phyloP scores from a whole-genome alignment of 1,284 basidiomycete species.

The Moniliophthora roreri region DNA sequence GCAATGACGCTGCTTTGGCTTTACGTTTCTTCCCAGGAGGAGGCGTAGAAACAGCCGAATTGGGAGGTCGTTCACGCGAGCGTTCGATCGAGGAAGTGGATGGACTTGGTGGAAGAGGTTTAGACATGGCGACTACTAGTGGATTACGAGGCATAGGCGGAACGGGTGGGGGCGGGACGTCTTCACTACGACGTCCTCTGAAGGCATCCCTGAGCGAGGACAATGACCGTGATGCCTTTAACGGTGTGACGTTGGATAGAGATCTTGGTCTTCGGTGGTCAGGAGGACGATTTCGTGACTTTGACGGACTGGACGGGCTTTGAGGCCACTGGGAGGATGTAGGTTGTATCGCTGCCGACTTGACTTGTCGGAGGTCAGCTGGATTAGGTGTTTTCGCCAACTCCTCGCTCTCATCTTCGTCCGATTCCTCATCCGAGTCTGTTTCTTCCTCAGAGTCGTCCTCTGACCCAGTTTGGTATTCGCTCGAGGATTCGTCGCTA shows the following conservation, averaged over 20 bases:
- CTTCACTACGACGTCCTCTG: slow-evolving; percentile 28
- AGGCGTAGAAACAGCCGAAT: slow-evolving; percentile 19
- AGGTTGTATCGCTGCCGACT: slow-evolving; percentile 8
- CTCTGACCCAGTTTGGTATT: slow-evolving; percentile 37
- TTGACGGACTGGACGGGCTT: slow-evolving; percentile 13
- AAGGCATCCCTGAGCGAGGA: slow-evolving; percentile 23
- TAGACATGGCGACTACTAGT: slow-evolving; percentile 20
- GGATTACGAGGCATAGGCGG: slow-evolving; percentile 31
- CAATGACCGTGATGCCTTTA: slow-evolving; percentile 46
- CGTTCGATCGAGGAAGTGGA: slow-evolving; percentile 19
- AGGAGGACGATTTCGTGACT: slow-evolving; percentile 11
- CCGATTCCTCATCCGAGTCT: slow-evolving; percentile 28
- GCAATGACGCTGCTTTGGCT: slow-evolving; percentile 37
- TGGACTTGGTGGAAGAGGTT: slow-evolving; percentile 35
- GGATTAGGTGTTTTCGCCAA: slow-evolving; percentile 21
- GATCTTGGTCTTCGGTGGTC: slow-evolving; percentile 11
- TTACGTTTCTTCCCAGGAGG: slow-evolving; percentile 21
- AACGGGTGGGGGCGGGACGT: slow-evolving; percentile 43
- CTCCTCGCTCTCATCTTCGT: slow-evolving; percentile 33
- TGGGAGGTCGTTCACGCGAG: slow-evolving; percentile 20
- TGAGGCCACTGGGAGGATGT: slow-evolving; percentile 5
- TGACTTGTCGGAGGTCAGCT: neutral
- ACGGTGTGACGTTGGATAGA: slow-evolving; percentile 22
- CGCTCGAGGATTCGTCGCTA: slow-evolving; percentile 35
- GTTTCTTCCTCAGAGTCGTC: slow-evolving; percentile 31